Conservation (phyloP, 2,329 filamentous ascomycete genomes). For the Ophiostoma populinum region DNA sequence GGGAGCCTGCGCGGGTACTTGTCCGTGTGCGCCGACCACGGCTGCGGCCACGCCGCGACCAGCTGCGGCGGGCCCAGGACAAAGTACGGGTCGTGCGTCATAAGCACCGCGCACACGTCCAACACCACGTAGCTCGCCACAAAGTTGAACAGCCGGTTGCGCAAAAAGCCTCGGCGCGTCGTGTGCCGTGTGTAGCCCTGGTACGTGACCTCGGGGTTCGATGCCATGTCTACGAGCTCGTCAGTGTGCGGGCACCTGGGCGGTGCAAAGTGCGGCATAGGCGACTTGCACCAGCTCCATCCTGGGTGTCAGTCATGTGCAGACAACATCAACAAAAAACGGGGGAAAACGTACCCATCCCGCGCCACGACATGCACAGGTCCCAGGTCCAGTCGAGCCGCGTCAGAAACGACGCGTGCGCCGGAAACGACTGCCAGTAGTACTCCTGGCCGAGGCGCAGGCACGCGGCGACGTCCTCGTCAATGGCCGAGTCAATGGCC, state of each 20-base stretch:
- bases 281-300: slow-evolving; percentile 39
- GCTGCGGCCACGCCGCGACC: slow-evolving; percentile 8
- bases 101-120: slow-evolving; percentile 50
- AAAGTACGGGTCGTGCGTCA: slow-evolving; percentile 70
- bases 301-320: slow-evolving; percentile 20
- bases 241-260: slow-evolving; percentile 23
- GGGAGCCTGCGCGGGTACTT: slow-evolving; percentile 14
- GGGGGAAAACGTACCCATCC: slow-evolving; percentile 31
- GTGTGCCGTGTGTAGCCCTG: slow-evolving; percentile 28
- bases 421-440: slow-evolving; percentile 43
- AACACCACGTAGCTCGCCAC: slow-evolving; percentile 45
- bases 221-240: slow-evolving; percentile 23
- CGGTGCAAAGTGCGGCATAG: slow-evolving; percentile 26
- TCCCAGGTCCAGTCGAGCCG: slow-evolving; percentile 39
- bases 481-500: slow-evolving; percentile 11
- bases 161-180: slow-evolving; percentile 28
- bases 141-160: slow-evolving; percentile 26
- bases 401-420: slow-evolving; percentile 26
- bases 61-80: slow-evolving; percentile 25
- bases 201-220: slow-evolving; percentile 24
- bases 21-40: slow-evolving; percentile 14
- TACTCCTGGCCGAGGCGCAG: slow-evolving; percentile 26
- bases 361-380: slow-evolving; percentile 35
- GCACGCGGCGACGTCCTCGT: slow-evolving; percentile 11
- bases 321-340: too few relatives aligned